Evolutionary conservation across 2,329 filamentous ascomycete genomes (phyloP).

Genomic region (Cladosporium sp.): DNA sequence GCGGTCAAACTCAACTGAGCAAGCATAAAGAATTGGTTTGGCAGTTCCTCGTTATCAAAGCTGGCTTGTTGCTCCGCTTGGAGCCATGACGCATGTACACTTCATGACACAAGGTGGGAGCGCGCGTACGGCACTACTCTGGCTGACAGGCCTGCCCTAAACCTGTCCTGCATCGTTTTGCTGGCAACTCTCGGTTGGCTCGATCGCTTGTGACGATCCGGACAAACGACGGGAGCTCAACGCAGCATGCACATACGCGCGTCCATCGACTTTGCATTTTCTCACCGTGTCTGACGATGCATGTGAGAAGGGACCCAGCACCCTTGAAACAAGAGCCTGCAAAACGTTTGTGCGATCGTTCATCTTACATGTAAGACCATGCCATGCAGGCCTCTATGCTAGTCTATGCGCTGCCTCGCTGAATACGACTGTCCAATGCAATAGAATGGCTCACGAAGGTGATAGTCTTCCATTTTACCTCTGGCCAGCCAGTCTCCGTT

Average conservation of each 20-base stretch:
- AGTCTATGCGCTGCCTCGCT: slow-evolving; percentile 1
- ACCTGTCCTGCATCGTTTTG: background rate
- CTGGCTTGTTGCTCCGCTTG: no score
- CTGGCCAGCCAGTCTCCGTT: slow-evolving; percentile 69
- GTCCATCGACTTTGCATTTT: no score
- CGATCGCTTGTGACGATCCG: background rate
- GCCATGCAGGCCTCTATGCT: background rate
- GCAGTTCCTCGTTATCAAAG: no score
- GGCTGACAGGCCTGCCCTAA: background rate
- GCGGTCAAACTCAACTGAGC: no score
- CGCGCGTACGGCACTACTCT: background rate
- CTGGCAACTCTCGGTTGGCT: background rate
- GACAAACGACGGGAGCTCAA: no score
- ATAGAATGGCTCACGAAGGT: no score
- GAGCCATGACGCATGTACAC: no score
- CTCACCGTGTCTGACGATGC: no score
- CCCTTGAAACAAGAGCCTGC: background rate
- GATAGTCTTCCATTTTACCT: slow-evolving; percentile 36
- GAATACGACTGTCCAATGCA: background rate
- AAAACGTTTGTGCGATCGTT: background rate
- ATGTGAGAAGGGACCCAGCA: no score
- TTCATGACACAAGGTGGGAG: no score
- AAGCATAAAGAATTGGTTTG: no score
- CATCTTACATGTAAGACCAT: background rate
- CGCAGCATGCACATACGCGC: no score